A percentile compares a stretch with the other conserved stretches of the same genome.
phyloP scores from a whole-genome alignment of 345 rosid genomes.

The Streptanthus diversifolius region DNA sequence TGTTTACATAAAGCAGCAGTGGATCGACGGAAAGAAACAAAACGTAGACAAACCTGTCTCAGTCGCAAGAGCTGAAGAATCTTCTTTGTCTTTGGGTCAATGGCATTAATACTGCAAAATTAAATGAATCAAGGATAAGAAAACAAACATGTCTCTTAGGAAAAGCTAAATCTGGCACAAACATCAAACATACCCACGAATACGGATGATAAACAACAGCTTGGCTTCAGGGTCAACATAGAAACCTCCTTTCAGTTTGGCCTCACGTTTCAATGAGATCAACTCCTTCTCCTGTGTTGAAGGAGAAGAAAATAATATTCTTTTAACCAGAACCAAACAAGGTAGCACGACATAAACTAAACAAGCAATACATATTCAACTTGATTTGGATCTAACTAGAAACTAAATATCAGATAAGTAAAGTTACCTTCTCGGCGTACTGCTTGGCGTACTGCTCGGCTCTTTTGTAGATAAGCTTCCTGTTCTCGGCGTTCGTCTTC shows the following conservation, averaged over 20 bases:
- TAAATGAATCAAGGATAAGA: not conserved
- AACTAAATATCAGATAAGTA: not conserved
- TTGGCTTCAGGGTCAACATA: slow-evolving; percentile 92
- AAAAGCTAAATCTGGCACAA: not conserved
- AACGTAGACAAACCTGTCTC: slow-evolving; percentile 61
- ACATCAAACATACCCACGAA: slow-evolving; percentile 54
- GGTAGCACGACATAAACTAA: not conserved
- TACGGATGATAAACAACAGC: slow-evolving; percentile 72
- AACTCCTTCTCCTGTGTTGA: slow-evolving; percentile 62
- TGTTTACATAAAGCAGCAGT: too few relatives aligned
- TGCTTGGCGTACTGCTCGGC: slow-evolving; percentile 59
- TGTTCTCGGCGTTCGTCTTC: slow-evolving; percentile 53
- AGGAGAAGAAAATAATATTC: not conserved
- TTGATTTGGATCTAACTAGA: not conserved
- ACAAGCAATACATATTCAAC: not conserved
- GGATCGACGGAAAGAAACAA: not conserved
- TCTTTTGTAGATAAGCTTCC: slow-evolving; percentile 53
- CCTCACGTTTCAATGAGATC: slow-evolving; percentile 71
- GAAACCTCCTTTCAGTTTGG: slow-evolving; percentile 80
- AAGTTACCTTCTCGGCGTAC: slow-evolving; percentile 51
- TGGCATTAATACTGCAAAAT: slow-evolving; percentile 70
- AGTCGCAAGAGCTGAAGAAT: slow-evolving; percentile 91
- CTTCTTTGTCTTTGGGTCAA: slow-evolving; percentile 79
- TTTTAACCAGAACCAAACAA: not conserved
- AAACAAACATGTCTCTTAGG: not conserved